phyloP scores from a whole-genome alignment of 805 yeast species.

The Limtongia smithiae region DNA sequence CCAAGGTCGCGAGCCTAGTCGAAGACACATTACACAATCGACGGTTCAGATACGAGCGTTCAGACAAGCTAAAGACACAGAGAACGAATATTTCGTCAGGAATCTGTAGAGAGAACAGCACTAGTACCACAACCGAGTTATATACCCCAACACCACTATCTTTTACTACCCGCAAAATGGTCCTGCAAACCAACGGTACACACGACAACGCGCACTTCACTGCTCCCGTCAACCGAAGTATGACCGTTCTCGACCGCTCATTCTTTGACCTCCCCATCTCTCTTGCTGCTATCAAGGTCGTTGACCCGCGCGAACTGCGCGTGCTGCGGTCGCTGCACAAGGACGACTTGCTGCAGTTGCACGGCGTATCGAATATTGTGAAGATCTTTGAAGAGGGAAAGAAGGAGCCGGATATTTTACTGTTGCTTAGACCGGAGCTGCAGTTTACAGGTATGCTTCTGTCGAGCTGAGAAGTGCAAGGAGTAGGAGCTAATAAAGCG shows the following conservation, averaged over 20 bases:
- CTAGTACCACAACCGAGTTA: too few relatives aligned
- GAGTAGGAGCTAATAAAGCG: conserved; percentile 3
- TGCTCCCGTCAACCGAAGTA: conserved; percentile 5
- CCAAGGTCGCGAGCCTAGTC: too few relatives aligned
- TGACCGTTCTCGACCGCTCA: conserved; percentile 54
- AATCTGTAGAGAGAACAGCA: too few relatives aligned
- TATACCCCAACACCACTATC: too few relatives aligned
- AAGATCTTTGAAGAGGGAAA: conserved; percentile 40
- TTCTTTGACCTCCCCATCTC: conserved; percentile 58
- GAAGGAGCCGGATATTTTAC: conserved; percentile 23
- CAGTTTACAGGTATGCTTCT: too few relatives aligned
- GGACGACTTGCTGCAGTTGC: conserved; percentile 63
- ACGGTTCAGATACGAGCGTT: too few relatives aligned
- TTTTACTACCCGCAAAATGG: too few relatives aligned
- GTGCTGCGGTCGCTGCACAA: conserved; percentile 56
- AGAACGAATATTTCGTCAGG: too few relatives aligned
- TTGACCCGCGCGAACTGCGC: conserved; percentile 61
- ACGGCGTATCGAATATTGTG: conserved; percentile 69
- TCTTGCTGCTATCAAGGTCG: conserved; percentile 64
- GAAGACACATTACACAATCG: too few relatives aligned
- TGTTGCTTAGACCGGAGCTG: conserved; percentile 20
- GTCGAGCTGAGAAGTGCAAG: too few relatives aligned
- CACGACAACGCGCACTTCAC: conserved; percentile 6
- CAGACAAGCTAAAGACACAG: too few relatives aligned
- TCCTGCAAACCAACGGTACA: not conserved